phyloP scores from a whole-genome alignment of 1,139 yeast species.

The Hansenula sp. region DNA sequence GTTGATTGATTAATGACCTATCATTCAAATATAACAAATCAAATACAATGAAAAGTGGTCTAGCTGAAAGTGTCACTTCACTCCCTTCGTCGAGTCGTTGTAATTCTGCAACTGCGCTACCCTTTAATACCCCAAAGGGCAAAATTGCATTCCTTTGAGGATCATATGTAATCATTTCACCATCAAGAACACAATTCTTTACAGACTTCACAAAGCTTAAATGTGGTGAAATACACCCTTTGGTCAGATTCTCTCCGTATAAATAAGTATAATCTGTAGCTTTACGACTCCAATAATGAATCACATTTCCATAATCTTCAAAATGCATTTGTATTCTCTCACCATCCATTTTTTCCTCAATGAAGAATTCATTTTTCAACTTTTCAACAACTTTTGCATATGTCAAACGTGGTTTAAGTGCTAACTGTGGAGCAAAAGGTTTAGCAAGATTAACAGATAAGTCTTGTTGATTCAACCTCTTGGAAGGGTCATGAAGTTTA shows the following conservation, averaged over 20 bases:
- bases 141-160: conserved; percentile 50
- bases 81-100: conserved; percentile 28
- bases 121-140: conserved; percentile 78
- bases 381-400: conserved; percentile 45
- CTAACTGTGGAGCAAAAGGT: conserved; percentile 72
- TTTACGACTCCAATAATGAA: conserved; percentile 58
- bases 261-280: conserved; percentile 69
- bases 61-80: conserved; percentile 20
- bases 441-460: conserved; percentile 41
- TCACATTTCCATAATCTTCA: conserved; percentile 34
- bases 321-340: conserved; percentile 77
- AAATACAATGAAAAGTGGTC: conserved; percentile 67
- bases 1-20: conserved; percentile 46
- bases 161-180: conserved; percentile 93
- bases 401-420: conserved; percentile 45
- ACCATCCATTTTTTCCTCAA: conserved; percentile 94
- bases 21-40: conserved; percentile 73
- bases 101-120: conserved; percentile 45
- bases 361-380: conserved; percentile 49
- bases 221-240: conserved; percentile 60
- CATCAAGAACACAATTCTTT: conserved; percentile 59
- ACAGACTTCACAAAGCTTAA: conserved; percentile 43
- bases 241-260: conserved; percentile 56
- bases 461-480: conserved; percentile 40
- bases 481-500: conserved; percentile 46